Evolutionary conservation across 1,284 basidiomycete species (phyloP).

Genomic region (Caloboletus firmus): DNA sequence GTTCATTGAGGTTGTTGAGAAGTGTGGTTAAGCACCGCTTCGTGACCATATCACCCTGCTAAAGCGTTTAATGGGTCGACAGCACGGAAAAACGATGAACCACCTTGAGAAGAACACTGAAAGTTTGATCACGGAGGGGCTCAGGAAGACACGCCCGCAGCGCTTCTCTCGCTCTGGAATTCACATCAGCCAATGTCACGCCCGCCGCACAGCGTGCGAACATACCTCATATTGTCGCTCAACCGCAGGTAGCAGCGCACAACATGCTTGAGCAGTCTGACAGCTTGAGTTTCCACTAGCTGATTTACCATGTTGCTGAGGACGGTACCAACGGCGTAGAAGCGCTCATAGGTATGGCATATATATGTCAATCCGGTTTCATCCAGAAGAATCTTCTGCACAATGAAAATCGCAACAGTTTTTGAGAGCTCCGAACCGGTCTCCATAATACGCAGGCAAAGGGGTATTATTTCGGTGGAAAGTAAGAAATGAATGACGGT

Average conservation of each 20-base stretch:
- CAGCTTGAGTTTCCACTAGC: conserved; percentile 95
- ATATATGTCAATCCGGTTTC: conserved; percentile 98
- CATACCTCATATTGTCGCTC: conserved; percentile 92
- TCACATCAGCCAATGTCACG: conserved; percentile 12
- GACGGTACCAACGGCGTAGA: conserved; percentile 98
- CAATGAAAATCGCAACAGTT: conserved; percentile 99
- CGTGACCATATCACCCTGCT: conserved; percentile 90
- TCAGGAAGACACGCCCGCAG: conserved; percentile 96
- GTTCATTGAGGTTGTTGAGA: conserved; percentile 86
- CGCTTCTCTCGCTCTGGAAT: conserved; percentile 86
- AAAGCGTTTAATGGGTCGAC: conserved; percentile 3
- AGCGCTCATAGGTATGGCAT: conserved; percentile 98
- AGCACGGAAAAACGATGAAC: conserved; percentile 1
- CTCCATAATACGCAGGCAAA: conserved; percentile 99
- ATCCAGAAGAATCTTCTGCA: conserved; percentile 98
- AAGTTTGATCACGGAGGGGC: conserved; percentile 93
- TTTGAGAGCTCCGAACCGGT: conserved; percentile 99
- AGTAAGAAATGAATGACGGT: conserved; percentile 99
- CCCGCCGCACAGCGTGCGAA: conserved; percentile 18
- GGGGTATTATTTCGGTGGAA: conserved; percentile 98
- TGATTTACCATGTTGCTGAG: conserved; percentile 99
- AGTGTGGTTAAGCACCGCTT: conserved; percentile 96
- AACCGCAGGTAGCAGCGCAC: conserved; percentile 96
- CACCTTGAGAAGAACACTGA: conserved; percentile 86
- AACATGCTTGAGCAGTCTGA: conserved; percentile 95